A percentile compares a stretch with the other conserved stretches of the same genome.
Conservation (phyloP, 257 asterid species). For the Penstemon eatonii region DNA sequence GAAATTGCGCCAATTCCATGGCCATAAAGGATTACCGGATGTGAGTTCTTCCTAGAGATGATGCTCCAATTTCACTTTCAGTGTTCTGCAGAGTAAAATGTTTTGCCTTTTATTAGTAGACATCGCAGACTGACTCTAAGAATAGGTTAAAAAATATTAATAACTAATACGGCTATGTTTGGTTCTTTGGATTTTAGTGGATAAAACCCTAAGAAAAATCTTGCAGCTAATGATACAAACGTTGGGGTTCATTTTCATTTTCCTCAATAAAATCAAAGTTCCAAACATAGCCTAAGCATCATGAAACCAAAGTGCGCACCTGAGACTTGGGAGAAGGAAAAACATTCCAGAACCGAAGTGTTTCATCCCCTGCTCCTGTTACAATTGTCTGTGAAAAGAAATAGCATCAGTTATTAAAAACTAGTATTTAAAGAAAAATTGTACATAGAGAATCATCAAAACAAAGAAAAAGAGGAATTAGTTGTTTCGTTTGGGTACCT, state of each 20-base stretch:
- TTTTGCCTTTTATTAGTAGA: constrained; percentile 15
- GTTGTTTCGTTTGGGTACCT: constrained; percentile 43
- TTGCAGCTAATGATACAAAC: not conserved
- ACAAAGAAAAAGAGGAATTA: not conserved
- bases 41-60: constrained; percentile 84
- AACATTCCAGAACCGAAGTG: constrained; percentile 93
- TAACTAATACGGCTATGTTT: too few species aligned
- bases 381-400: constrained; percentile 71
- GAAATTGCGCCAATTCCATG: not conserved
- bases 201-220: not conserved
- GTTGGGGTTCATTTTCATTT: too few species aligned
- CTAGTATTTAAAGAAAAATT: not conserved
- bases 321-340: constrained; percentile 93
- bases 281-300: not conserved
- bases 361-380: constrained; percentile 98
- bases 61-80: constrained; percentile 87
- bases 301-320: constrained; percentile 41
- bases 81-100: constrained; percentile 57
- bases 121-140: not conserved
- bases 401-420: not conserved
- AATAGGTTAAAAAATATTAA: not conserved
- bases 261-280: too few species aligned
- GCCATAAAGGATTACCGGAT: constrained; percentile 52
- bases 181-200: too few species aligned
- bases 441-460: not conserved